Base-by-base conservation (phyloP, 371 early-diverging fungal genomes). In the Zopfochytrium polystomum region DNA sequence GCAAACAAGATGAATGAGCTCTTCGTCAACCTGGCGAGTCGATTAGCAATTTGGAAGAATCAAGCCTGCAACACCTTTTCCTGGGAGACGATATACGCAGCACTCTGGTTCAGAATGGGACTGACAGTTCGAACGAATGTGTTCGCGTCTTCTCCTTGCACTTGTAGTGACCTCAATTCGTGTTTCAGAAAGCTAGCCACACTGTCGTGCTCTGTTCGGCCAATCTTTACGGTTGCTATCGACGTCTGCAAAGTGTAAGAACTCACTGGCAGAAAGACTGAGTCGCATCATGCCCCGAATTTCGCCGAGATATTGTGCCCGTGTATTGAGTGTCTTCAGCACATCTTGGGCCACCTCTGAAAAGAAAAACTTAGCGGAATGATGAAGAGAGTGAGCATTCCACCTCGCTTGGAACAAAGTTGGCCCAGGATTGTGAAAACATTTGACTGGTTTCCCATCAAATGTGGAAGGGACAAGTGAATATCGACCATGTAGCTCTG, bases 1-100 rank as follows among this genome's bases (percentile, higher is more conserved):
- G 42, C 91, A 90, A 25, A 95, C 60, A 59, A 90, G 79, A 34
- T 83, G 81, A 33, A 93, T 73, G 2, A 95, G 68, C 48, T 92
- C 90, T 48, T 85, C 82, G 58, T 90, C 84, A 45, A 66, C 49
- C 66, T 75, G 31, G 15, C 23, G n/a, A 23, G 15, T 3, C 2
- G 1, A 25, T 27, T 43, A 33, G 11, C 20, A 7, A 51, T 4
- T 2, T 2, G 42, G 3, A 26, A 11, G 38, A 44, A 18, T 35
- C 33, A 2, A 26, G 18, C 18, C 5, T 3, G 23, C 4, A 13
- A 2, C 46, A 64, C 65, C 27, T 64, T 52, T 3, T 31, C 55
- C 33, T 52, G 55, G 29, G 62, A 32, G 0, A 76, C 65, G 23
- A 69, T 55, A 33, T 63, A 48, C 1, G 76, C 75, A 9, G 70